A percentile compares a stretch with the other conserved stretches of the same genome.
phyloP scores from a whole-genome alignment of 1,284 basidiomycete species.

The Ceratorhiza oryzae-sativae region DNA sequence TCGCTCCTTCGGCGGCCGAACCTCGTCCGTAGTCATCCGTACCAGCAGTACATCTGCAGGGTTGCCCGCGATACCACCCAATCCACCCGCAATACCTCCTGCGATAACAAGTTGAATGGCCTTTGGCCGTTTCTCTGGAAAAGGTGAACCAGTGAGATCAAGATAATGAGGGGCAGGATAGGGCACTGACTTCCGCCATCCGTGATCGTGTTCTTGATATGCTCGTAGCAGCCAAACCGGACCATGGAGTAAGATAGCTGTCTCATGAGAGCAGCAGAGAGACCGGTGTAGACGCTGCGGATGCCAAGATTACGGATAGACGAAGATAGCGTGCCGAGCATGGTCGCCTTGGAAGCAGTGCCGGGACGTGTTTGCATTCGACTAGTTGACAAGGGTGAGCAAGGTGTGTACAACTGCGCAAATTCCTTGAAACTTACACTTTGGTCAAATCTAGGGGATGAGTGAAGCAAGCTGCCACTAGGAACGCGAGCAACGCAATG shows the following conservation, averaged over 20 bases:
- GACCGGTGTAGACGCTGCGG: conserved; percentile 41
- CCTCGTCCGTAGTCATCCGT: conserved; percentile 53
- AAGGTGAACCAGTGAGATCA: neutral
- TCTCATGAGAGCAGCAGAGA: conserved; percentile 42
- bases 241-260: conserved; percentile 44
- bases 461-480: conserved; percentile 86
- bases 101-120: conserved; percentile 64
- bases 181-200: conserved; percentile 33
- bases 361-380: conserved; percentile 72
- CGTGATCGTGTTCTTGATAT: conserved; percentile 38
- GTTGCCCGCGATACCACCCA: conserved; percentile 83
- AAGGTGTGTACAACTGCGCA: neutral
- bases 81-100: conserved; percentile 73
- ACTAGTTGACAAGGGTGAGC: conserved; percentile 48
- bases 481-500: conserved; percentile 35
- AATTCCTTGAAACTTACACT: conserved; percentile 61
- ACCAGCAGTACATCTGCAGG: conserved; percentile 68
- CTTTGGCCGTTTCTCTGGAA: conserved; percentile 57
- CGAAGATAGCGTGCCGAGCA: conserved; percentile 41
- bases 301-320: conserved; percentile 40
- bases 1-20: conserved; percentile 46
- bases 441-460: conserved; percentile 87
- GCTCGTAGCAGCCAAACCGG: conserved; percentile 43
- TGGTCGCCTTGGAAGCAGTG: conserved; percentile 39
- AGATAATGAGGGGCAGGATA: neutral